Percentiles rank a stretch among this genome's conserved stretches.
Conservation (phyloP, 176 grass and related monocot species). For the Avena insularis region DNA sequence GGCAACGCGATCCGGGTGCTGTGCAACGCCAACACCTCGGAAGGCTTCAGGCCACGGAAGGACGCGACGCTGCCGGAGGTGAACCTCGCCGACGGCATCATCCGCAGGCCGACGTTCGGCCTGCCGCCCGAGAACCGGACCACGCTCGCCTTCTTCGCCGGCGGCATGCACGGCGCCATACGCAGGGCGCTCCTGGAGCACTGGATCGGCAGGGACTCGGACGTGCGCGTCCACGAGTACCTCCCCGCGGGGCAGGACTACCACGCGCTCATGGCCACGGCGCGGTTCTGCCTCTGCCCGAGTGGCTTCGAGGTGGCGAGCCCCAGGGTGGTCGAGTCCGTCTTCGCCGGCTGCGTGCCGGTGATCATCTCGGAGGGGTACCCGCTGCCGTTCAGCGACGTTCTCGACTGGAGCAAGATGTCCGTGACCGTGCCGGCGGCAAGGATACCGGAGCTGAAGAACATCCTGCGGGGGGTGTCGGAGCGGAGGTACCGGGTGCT, state of each 20-base stretch:
- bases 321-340: conserved; percentile 75
- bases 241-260: conserved; percentile 71
- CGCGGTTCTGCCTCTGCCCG: conserved; percentile 89
- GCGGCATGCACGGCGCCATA: conserved; percentile 68
- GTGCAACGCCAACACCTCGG: conserved; percentile 93
- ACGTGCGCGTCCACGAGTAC: conserved; percentile 72
- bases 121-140: conserved; percentile 39
- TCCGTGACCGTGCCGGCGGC: conserved; percentile 67
- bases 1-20: conserved; percentile 75
- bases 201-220: conserved; percentile 62
- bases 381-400: conserved; percentile 76
- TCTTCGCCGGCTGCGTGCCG: conserved; percentile 76
- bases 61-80: conserved; percentile 88
- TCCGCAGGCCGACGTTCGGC: conserved; percentile 48
- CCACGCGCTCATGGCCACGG: conserved; percentile 58
- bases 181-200: conserved; percentile 55
- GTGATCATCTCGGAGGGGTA: conserved; percentile 80
- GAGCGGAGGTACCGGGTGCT: conserved; percentile 72
- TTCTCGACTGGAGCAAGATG: conserved; percentile 91
- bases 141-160: conserved; percentile 84
- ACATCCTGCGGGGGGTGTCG: conserved; percentile 57
- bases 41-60: conserved; percentile 71
- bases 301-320: conserved; percentile 92
- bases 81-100: conserved; percentile 71
- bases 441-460: conserved; percentile 80